These are phyloP conservation scores for Macadamia integrifolia DNA, from an alignment of 164 flowering plant genomes.

Conservation along the genomic window DNA sequence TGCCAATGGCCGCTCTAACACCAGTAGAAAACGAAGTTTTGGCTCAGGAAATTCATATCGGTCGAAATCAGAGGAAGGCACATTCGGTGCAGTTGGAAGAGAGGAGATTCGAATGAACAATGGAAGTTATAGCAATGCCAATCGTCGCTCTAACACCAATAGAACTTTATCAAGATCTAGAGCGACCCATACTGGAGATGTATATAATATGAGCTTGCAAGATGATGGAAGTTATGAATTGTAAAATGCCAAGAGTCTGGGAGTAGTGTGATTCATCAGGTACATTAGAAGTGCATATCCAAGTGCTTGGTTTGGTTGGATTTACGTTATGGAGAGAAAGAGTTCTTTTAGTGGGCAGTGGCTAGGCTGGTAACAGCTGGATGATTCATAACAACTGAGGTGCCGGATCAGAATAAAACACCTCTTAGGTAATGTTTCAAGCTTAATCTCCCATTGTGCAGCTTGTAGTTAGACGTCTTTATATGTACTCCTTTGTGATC, in stretches of 20 bases:
- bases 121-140: slow-evolving; percentile 16
- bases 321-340: neutral
- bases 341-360: neutral
- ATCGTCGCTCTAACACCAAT: neutral
- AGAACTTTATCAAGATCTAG: slow-evolving; percentile 4
- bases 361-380: neutral
- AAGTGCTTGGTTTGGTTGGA: too few species aligned
- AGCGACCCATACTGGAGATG: slow-evolving; percentile 16
- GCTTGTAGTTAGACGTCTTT: neutral
- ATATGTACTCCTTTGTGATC: neutral
- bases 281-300: too few species aligned
- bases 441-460: neutral
- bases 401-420: neutral
- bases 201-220: slow-evolving; percentile 41
- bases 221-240: slow-evolving; percentile 42
- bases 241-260: neutral
- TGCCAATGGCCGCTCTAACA: neutral
- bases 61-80: slow-evolving; percentile 9
- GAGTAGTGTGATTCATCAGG: slow-evolving; percentile 13
- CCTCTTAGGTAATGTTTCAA: neutral
- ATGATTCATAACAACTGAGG: neutral
- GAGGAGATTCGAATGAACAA: slow-evolving; percentile 12
- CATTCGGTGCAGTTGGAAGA: slow-evolving; percentile 11
- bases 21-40: slow-evolving; percentile 7
- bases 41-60: neutral